Evolutionary conservation across 169 alveolate species (phyloP).

Genomic region (Neospora caninum): DNA sequence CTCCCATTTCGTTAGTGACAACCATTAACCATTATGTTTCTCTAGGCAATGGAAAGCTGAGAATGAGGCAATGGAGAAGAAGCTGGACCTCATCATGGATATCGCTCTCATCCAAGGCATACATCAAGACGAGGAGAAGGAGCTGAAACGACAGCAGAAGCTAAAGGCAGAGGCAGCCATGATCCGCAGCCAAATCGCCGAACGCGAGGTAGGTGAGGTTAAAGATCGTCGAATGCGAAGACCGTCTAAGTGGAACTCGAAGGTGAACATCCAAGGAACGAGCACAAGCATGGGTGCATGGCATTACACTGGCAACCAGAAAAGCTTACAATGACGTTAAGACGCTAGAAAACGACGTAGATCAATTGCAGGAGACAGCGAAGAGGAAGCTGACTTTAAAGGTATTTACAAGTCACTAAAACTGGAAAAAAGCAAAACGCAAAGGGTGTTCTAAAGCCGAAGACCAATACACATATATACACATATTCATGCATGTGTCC

Average conservation of each 20-base stretch:
- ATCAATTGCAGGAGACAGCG: no score
- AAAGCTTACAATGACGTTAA: no score
- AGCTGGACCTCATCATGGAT: slow-evolving; percentile 84
- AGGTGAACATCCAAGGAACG: background rate
- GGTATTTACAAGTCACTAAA: no score
- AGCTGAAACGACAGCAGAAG: slow-evolving; percentile 6
- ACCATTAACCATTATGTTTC: background rate
- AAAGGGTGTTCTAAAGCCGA: no score
- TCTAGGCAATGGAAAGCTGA: slow-evolving; percentile 4
- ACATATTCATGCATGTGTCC: background rate
- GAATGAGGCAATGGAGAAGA: slow-evolving; percentile 67
- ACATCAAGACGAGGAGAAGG: slow-evolving; percentile 60
- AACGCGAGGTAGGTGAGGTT: slow-evolving; percentile 36
- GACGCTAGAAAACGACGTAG: no score
- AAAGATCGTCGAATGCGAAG: no score
- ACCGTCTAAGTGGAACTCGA: background rate
- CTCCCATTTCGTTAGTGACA: no score
- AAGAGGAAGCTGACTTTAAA: no score
- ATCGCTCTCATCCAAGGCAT: slow-evolving; percentile 79
- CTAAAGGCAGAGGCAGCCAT: slow-evolving; percentile 43
- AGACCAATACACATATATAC: no score
- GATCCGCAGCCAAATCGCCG: slow-evolving; percentile 56
- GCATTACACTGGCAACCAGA: no score
- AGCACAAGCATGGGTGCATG: no score
- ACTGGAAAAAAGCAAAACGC: no score